Base-by-base conservation (phyloP, 179 eudicot species). In the Carnegiea gigantea region DNA sequence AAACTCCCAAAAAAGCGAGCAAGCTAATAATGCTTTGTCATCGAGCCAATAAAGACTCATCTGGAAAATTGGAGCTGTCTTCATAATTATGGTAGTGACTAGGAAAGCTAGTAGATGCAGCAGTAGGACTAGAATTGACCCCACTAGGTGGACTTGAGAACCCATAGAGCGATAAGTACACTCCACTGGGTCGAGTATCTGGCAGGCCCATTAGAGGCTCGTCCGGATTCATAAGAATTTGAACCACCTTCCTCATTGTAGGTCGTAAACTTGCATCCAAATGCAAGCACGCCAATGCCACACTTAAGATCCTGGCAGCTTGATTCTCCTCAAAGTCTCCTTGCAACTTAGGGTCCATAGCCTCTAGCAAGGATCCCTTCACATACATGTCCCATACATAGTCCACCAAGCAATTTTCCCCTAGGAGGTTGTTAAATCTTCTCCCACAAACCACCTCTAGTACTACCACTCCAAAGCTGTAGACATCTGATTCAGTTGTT, bases 391-490 rank as follows among this genome's bases (percentile, higher is more conserved):
- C 85, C 97, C 97, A 92, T 1, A 87, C 91, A 28, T 54, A 60
- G 51, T 93, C 97, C 20, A 89, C 92, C 74, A 93, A 80, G 77
- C 92, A 85, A 81, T 86, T 59, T 44, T 90, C 95, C 2, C 92
- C 95, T 81, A 87, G 74, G 20, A 89, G 85, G 20, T 91, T 88
- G 54, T 73, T 91, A 36, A 89, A 87, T 70, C 95, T 88, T 77
- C 81, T 87, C 33, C 97, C 92, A 79, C 95, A 93, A 11, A 90
- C 91, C 24, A 92, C 85, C 78, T 93, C 97, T 64, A 93, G 82
- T 4, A 84, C 92, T 21, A 93, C 92, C 76, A 93, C 90, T 30
- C 97, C 97, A 44, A 86, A 92, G 86, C 93, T 93, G 44, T 90
- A 93, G 15, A 89, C 92, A 60, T 93, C 93, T 0, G 92, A 88